phyloP scores from a whole-genome alignment of 768 basidiomycete species.

The Phanerochaete sordida region DNA sequence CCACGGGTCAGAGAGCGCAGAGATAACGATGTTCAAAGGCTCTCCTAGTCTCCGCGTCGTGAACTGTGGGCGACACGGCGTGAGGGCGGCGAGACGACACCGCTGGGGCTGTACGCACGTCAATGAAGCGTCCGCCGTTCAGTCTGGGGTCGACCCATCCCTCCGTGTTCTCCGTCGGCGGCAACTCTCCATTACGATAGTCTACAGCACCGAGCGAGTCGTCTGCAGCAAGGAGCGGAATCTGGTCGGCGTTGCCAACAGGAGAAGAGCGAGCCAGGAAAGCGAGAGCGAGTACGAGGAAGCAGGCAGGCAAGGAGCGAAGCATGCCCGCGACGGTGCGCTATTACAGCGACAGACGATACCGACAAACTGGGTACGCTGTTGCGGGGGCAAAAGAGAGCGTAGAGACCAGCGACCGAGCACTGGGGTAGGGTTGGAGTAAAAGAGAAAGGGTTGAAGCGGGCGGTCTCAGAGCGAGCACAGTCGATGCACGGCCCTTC shows the following conservation, averaged over 20 bases:
- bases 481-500: background rate
- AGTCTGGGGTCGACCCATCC: conserved; percentile 68
- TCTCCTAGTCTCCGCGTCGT: conserved; percentile 67
- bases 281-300: conserved; percentile 1
- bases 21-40: conserved; percentile 82
- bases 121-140: conserved; percentile 70
- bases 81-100: background rate
- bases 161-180: conserved; percentile 23
- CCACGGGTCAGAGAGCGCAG: conserved; percentile 73
- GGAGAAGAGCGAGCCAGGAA: conserved; percentile 2
- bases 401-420: conserved; percentile 6
- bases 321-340: background rate
- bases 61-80: conserved; percentile 39
- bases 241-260: background rate
- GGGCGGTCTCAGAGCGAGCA: background rate
- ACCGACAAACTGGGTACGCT: background rate
- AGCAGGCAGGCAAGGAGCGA: background rate
- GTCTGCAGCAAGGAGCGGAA: background rate
- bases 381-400: background rate
- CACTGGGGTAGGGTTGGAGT: conserved; percentile 9
- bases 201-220: background rate
- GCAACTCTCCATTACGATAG: conserved; percentile 25
- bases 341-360: background rate
- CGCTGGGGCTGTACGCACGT: conserved; percentile 44
- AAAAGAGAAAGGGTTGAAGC: background rate